phyloP scores from a whole-genome alignment of 2,329 filamentous ascomycete genomes.

The Aspergillus carbonarius region DNA sequence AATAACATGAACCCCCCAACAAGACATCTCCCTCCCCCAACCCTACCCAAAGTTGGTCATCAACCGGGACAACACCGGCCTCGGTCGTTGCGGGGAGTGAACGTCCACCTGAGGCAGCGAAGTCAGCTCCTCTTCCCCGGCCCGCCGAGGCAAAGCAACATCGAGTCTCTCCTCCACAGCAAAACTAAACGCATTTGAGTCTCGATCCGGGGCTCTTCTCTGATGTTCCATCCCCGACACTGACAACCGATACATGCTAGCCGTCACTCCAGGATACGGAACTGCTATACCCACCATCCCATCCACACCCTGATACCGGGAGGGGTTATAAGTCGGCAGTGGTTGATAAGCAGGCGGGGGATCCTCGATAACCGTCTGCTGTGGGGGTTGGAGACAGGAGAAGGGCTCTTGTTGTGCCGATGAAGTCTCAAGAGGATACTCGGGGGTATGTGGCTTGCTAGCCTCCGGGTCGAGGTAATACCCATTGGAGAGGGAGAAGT shows the following conservation, averaged over 20 bases:
- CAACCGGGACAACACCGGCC: constrained; percentile 36
- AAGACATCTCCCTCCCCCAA: background rate
- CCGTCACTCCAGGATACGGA: background rate
- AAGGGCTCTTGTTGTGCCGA: background rate
- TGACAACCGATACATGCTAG: background rate
- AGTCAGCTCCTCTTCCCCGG: background rate
- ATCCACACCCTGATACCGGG: constrained; percentile 25
- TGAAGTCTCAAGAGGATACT: background rate
- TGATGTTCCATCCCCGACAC: background rate
- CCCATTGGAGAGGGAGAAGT: constrained; percentile 4
- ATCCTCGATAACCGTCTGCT: constrained; percentile 10
- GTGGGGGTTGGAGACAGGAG: background rate
- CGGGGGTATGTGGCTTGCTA: background rate
- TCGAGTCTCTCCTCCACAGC: background rate
- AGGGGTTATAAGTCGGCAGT: constrained; percentile 37
- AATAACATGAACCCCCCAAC: background rate
- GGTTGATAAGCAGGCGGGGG: constrained; percentile 31
- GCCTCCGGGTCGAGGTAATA: background rate
- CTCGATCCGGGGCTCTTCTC: background rate
- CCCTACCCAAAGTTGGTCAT: constrained; percentile 34
- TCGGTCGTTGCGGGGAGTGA: constrained; percentile 25
- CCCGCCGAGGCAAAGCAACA: background rate
- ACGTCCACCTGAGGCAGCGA: constrained; percentile 1
- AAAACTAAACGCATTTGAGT: background rate
- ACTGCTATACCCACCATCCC: background rate